Conservation (phyloP, 2,329 filamentous ascomycete species). For the Domatiomyces catenatus region DNA sequence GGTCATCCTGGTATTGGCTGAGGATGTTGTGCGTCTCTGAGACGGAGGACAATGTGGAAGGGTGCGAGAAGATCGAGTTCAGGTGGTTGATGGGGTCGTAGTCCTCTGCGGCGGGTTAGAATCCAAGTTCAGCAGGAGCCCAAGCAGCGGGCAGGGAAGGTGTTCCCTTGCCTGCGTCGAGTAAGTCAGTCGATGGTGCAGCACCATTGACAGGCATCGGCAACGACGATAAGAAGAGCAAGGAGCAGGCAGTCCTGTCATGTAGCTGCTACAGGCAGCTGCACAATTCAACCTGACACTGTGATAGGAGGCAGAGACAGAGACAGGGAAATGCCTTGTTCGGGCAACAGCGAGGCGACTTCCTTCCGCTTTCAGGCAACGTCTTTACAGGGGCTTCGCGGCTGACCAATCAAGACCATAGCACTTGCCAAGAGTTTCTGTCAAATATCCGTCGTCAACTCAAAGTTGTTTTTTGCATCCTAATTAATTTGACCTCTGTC, state of each 20-base stretch:
- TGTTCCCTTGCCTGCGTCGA: slow-evolving; percentile 28
- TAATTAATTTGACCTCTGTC: too few species aligned
- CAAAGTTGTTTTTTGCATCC: background rate
- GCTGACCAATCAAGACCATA: background rate
- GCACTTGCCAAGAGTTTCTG: background rate
- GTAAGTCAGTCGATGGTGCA: slow-evolving; percentile 22
- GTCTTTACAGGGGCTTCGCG: background rate
- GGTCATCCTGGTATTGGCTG: slow-evolving; percentile 60
- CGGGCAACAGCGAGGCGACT: background rate
- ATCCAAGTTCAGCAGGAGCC: background rate
- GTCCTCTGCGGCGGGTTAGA: slow-evolving; percentile 39
- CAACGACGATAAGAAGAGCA: background rate
- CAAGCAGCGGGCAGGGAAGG: background rate
- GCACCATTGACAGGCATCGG: slow-evolving; percentile 13
- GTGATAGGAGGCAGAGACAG: background rate
- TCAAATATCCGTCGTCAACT: background rate
- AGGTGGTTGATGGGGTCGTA: slow-evolving; percentile 90
- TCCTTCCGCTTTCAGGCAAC: background rate
- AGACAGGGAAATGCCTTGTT: background rate
- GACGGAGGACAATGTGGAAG: slow-evolving; percentile 67
- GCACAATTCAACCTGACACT: background rate
- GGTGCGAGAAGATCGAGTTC: slow-evolving; percentile 83
- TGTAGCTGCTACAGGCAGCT: background rate
- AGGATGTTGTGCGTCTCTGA: slow-evolving; percentile 59
- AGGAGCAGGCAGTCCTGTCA: background rate